Evolutionary conservation across 2,329 filamentous ascomycete genomes (phyloP).

Genomic region (Fusarium tupiense): DNA sequence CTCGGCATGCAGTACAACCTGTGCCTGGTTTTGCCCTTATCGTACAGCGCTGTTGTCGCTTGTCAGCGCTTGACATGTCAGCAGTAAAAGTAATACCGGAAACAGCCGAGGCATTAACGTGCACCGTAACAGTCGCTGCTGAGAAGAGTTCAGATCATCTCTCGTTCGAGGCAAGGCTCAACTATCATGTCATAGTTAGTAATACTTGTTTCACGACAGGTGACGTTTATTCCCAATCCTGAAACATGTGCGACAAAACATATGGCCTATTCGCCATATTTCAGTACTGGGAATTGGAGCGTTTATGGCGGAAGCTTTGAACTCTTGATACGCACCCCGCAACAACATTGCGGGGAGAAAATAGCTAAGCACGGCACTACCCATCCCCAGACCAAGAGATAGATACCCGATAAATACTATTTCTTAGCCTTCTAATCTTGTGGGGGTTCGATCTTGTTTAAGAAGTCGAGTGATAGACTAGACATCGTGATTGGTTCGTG

Average conservation of each 20-base stretch:
- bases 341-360: background rate
- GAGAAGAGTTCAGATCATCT: constrained; percentile 1
- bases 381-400: background rate
- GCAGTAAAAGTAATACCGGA: background rate
- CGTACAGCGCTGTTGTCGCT: background rate
- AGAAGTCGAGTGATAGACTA: background rate
- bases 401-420: background rate
- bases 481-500: constrained; percentile 4
- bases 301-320: accelerated
- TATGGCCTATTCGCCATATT: accelerated
- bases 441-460: background rate
- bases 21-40: background rate
- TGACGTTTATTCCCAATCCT: background rate
- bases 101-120: constrained; percentile 2
- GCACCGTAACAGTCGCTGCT: background rate
- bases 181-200: background rate
- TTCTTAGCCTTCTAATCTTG: background rate
- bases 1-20: background rate
- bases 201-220: background rate
- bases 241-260: background rate
- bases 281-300: background rate
- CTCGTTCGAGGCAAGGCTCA: background rate
- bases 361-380: background rate
- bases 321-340: background rate
- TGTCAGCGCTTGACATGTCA: background rate